Base-by-base conservation (phyloP, 805 yeast genomes). In the Yarrowia sp. region DNA sequence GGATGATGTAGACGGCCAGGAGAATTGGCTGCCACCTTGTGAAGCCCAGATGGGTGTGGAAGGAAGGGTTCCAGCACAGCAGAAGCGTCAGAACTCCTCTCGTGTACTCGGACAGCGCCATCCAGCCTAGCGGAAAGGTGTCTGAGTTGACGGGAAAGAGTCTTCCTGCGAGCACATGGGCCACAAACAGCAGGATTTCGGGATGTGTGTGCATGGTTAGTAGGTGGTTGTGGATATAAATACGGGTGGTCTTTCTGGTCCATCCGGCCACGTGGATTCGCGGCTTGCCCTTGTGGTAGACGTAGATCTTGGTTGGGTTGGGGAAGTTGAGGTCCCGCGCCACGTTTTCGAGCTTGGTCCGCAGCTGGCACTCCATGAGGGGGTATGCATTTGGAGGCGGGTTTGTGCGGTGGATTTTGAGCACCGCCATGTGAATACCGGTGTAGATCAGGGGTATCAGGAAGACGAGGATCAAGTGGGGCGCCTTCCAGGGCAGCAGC, bases 131-230 rank as follows among this genome's bases (percentile, higher is more conserved):
- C 1, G 58, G 58, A 16, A 51, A 51, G 19, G 58, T 51, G 24
- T 51, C 58, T 16, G 58, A 12, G 58, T 51, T 51, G 41, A 51
- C 3, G 13, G 58, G 42, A 13, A 51, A 51, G 12, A 51, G 31
- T 13, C 58, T 22, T 16, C 58, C 58, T 35, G 58, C 58, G 2
- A 51, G 31, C 8, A 35, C 32, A 7, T 51, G 58, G 16, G 58
- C 41, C 24, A 51, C 58, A 35, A 51, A 35, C 41, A 51, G 42
- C 41, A 51, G 32, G 22, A 51, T 51, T 13, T 51, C 58, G 8
- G 58, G 58, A 35, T 51, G 58, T 16, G 58, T 33, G 31, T 51
- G 58, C 42, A 51, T 33, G 2, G 58, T 51, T 51, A 51, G 42
- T 24, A 35, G 27, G 9, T 51, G 58, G 13, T 51, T 51, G 58